Evolutionary conservation across 495 filamentous ascomycete species (phyloP), one percentile per base, ranked within the genome.

Genomic region (Amphirosellinia nigrospora): DNA sequence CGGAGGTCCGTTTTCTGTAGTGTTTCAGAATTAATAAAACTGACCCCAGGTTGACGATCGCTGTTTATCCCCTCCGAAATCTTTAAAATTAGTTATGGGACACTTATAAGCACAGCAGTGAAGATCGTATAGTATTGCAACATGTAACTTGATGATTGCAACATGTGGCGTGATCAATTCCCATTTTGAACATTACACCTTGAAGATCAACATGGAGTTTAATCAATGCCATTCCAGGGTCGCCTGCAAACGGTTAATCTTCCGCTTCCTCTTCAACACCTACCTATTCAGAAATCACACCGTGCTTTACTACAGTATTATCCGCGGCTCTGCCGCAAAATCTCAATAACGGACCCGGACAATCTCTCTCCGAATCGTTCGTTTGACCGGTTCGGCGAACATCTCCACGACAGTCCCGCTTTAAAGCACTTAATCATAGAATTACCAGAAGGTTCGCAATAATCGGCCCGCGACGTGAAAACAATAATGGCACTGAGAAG

Each of bases 151-250:
- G 48, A 39, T 1, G n/a, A 65, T 65, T 65, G 63, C 63, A 65
- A 65, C 63, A 65, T 65, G 30, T 53, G 46, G 46, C 45, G 48
- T 65, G 43, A 65, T 53, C 19, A 64, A 43, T 48, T 62, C 59
- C 39, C 32, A 11, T 62, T 61, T 62, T 16, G 43, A 43, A 34
- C 28, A 34, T 7, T 64, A 28, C 43, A 64, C 26, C 38, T 30
- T 50, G 19, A 64, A 50, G 61, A 64, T 64, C 61, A 19, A 30
- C 61, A 43, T 34, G 30, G 30, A 46, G 39, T 62, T 62, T 45
- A 45, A 45, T 46, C 59, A 26, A 62, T 36, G 5, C 32, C 16
- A 58, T 36, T 58, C 43, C 4, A 50, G 26, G 28, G 16, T 34
- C 3, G 8, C 21, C 61, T 32, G 30, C 19, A 50, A 21, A 36